A percentile compares a stretch with the other conserved stretches of the same genome.
These are phyloP conservation scores for Sicyos edulis DNA, from an alignment of 306 rosid genomes.

Conservation along the genomic window DNA sequence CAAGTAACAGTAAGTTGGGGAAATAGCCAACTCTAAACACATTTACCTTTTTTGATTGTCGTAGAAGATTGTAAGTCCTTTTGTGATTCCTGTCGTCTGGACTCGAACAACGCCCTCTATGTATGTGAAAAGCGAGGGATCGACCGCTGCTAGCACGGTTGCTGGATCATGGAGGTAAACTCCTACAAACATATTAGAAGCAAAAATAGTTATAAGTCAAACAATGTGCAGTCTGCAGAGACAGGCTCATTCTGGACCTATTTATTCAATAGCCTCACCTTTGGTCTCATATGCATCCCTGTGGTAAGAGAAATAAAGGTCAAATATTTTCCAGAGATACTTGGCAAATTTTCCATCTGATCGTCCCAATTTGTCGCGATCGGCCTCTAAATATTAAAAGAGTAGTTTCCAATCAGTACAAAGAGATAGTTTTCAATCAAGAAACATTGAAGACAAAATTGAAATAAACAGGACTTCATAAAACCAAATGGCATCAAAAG, in stretches of 20 bases:
- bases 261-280: slow-evolving; percentile 43
- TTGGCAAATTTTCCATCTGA: slow-evolving; percentile 71
- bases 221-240: neutral
- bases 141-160: slow-evolving; percentile 58
- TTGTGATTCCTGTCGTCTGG: slow-evolving; percentile 78
- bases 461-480: neutral
- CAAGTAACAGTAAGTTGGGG: neutral
- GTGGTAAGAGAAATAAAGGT: slow-evolving; percentile 70
- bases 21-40: neutral
- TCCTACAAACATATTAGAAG: slow-evolving; percentile 37
- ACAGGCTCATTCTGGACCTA: neutral
- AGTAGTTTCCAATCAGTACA: too few species aligned
- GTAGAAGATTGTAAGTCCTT: slow-evolving; percentile 69
- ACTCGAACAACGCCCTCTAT: slow-evolving; percentile 81
- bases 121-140: slow-evolving; percentile 74
- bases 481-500: neutral
- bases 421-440: too few species aligned
- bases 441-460: too few species aligned
- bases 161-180: slow-evolving; percentile 96
- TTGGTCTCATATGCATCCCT: slow-evolving; percentile 46
- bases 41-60: slow-evolving; percentile 69
- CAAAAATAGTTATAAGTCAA: slow-evolving; percentile 20
- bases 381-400: slow-evolving; percentile 37
- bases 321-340: slow-evolving; percentile 67
- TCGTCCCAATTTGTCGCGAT: slow-evolving; percentile 60